Percentiles rank a stretch among this genome's conserved stretches.
Evolutionary conservation across 495 filamentous ascomycete genomes (phyloP).

Genomic region (Aspergillus incahuasiensis): DNA sequence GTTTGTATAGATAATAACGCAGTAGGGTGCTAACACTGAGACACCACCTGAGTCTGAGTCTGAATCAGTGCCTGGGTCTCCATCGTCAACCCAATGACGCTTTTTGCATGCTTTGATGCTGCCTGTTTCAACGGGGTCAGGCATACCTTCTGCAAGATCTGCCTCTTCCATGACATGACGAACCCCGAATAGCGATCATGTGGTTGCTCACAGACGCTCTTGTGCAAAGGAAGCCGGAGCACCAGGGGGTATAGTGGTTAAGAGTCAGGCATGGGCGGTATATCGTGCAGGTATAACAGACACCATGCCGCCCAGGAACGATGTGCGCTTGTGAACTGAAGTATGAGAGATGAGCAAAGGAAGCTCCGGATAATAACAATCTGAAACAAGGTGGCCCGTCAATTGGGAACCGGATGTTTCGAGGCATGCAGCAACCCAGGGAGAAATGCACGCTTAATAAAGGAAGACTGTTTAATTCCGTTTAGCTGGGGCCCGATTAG

Average conservation of each 20-base stretch:
- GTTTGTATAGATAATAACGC: neutral
- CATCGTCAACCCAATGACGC: slow-evolving; percentile 5
- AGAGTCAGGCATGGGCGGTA: slow-evolving; percentile 2
- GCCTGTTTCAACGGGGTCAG: slow-evolving; percentile 9
- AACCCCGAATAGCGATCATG: slow-evolving; percentile 1
- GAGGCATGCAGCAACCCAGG: slow-evolving; percentile 2
- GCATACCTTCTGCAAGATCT: slow-evolving; percentile 17
- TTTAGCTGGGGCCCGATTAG: neutral
- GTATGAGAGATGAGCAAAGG: neutral
- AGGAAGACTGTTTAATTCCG: neutral
- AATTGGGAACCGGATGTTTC: slow-evolving; percentile 5
- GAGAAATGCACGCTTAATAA: neutral
- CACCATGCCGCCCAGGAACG: neutral
- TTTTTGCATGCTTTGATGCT: slow-evolving; percentile 9
- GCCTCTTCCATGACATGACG: slow-evolving; percentile 34
- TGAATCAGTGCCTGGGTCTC: slow-evolving; percentile 18
- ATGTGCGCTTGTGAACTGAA: neutral
- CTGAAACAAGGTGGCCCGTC: slow-evolving; percentile 10
- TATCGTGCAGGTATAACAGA: neutral
- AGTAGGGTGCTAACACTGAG: slow-evolving; percentile 23
- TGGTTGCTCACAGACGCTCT: neutral
- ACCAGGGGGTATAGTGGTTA: neutral
- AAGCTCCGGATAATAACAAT: neutral
- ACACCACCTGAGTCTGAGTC: slow-evolving; percentile 21
- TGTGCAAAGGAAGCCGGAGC: neutral